Evolutionary conservation across 1,139 yeast species (phyloP).

Genomic region (Geotrichum europaeum): DNA sequence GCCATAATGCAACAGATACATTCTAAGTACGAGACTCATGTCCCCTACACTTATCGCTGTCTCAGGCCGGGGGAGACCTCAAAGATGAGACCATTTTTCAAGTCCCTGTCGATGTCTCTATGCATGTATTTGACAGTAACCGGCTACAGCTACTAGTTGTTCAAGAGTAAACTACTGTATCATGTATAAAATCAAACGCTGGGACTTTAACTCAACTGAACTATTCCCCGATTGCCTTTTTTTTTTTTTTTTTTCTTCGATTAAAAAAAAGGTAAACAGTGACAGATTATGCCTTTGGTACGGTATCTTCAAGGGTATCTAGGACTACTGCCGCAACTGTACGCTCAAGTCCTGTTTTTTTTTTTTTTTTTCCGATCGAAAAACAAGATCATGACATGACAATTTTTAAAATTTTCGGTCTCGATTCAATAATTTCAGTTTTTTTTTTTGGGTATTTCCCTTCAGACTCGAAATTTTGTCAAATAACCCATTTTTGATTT

Average conservation of each 20-base stretch:
- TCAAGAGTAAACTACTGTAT: background rate
- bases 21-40: background rate
- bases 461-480: background rate
- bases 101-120: background rate
- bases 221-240: background rate
- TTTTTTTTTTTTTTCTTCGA: background rate
- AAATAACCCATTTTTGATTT: background rate
- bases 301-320: background rate
- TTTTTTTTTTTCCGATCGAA: background rate
- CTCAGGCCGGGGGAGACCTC: background rate
- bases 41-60: background rate
- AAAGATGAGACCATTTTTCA: background rate
- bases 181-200: background rate
- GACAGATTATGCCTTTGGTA: background rate
- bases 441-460: background rate
- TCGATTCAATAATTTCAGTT: background rate
- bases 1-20: background rate
- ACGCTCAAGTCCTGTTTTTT: background rate
- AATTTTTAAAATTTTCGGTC: background rate
- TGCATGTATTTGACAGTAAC: background rate
- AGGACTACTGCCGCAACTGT: background rate
- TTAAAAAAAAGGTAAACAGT: background rate
- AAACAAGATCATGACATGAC: background rate
- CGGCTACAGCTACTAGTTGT: background rate
- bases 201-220: background rate